phyloP scores from a whole-genome alignment of 768 basidiomycete species.

The Boletus subparvulus region DNA sequence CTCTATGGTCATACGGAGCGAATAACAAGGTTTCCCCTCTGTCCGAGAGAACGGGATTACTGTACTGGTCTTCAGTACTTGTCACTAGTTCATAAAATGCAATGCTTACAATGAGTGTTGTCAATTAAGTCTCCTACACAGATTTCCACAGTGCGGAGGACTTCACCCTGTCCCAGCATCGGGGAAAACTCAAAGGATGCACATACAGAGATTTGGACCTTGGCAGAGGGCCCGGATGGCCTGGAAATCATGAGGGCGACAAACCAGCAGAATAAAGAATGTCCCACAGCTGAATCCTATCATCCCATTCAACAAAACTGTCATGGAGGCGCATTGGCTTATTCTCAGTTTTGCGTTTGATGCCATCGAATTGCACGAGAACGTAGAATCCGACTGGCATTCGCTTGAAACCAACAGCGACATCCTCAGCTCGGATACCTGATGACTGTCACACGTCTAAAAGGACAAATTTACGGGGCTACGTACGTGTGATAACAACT shows the following conservation, averaged over 20 bases:
- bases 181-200: slow-evolving; percentile 6
- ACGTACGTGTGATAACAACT: slow-evolving; percentile 3
- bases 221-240: background rate
- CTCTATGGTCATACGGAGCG: background rate
- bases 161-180: background rate
- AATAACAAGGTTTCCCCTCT: background rate
- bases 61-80: background rate
- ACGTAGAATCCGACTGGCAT: slow-evolving; percentile 15
- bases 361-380: background rate
- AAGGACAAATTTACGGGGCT: background rate
- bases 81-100: too few species aligned
- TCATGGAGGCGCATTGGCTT: background rate
- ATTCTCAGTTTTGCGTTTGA: background rate
- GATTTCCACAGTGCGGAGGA: background rate
- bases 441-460: background rate
- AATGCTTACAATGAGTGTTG: background rate
- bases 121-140: background rate
- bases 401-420: background rate
- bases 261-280: background rate
- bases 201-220: background rate
- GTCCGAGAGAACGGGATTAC: background rate
- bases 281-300: background rate
- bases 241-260: background rate
- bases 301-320: background rate
- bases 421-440: slow-evolving; percentile 12